These are phyloP conservation scores for Xylaria flabelliformis DNA, from an alignment of 495 filamentous ascomycete species.

Conservation along the genomic window DNA sequence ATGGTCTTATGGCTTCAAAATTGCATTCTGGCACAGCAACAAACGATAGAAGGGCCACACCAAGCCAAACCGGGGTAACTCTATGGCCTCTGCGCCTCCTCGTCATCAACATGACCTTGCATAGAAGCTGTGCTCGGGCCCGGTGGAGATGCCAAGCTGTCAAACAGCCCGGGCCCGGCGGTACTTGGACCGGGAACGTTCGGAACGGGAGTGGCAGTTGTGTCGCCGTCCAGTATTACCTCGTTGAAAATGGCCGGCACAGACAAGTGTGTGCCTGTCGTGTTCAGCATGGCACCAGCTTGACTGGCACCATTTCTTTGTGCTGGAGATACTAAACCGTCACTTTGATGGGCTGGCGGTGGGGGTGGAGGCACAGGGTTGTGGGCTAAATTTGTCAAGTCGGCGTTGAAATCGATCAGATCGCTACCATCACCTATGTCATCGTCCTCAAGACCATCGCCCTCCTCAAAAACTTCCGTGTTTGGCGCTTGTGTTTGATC, in stretches of 20 bases:
- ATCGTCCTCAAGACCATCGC: conserved; percentile 49
- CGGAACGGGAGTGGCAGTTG: not conserved
- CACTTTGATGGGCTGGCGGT: conserved; percentile 27
- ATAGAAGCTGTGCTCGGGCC: conserved; percentile 39
- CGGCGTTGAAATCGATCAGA: conserved; percentile 42
- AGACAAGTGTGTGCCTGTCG: not conserved
- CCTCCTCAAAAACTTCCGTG: conserved; percentile 45
- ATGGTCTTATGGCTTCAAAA: not conserved
- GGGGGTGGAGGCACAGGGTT: conserved; percentile 30
- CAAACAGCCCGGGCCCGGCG: conserved; percentile 31
- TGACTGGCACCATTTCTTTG: not conserved
- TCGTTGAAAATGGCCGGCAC: conserved; percentile 20
- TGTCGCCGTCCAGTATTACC: not conserved
- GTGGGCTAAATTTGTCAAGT: conserved; percentile 24
- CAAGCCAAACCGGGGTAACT: not conserved
- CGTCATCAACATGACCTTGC: conserved; percentile 30
- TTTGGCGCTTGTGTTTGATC: conserved; percentile 30
- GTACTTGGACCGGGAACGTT: conserved; percentile 30
- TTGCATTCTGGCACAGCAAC: not conserved
- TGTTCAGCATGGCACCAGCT: conserved; percentile 1
- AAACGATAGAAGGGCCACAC: not conserved
- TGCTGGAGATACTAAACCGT: not conserved
- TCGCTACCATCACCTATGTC: conserved; percentile 54
- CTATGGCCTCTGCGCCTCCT: conserved; percentile 26
- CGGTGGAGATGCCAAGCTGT: conserved; percentile 14